Evolutionary conservation across 139 green algal genomes (phyloP), one percentile per base, ranked within the genome.

Genomic region (Auxenochlorella pyrenoidosa): DNA sequence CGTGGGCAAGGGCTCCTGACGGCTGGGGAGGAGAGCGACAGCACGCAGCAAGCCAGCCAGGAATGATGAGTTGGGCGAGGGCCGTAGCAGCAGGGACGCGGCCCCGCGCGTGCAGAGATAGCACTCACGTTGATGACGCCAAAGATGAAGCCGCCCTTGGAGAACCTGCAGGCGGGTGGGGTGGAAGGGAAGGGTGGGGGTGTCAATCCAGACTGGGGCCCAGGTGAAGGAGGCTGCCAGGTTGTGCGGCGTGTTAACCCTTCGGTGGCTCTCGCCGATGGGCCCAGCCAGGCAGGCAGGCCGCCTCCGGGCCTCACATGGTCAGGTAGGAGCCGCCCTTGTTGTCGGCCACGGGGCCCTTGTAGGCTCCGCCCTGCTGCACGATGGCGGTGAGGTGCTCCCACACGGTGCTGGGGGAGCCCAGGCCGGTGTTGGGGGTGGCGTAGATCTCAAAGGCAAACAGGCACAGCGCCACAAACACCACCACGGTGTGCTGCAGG

Each of bases 61-160:
- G 10, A 54, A 6, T 18, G 47, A 10, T 10, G 47, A 54, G 47
- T 6, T 54, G 47, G 47, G 47, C 10, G n/a, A n/a, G n/a, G n/a
- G n/a, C n/a, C n/a, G n/a, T n/a, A 54, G 6, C 47, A 54, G 47
- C 47, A 54, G 47, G 6, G 47, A 6, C 8, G 47, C 47, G 47
- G 47, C 47, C 47, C 8, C 10, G 47, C 47, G 47, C 47, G 10
- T 6, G 47, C 8, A 6, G 47, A 6, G 47, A 6, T 54, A 54
- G n/a, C n/a, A n/a, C 47, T 95, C 86, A 99, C 94, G 93, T 99
- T 99, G 94, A 99, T 99, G 88, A 99, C 95, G 44, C 97, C 97
- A 71, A 99, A 99, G 90, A 99, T 94, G 75, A 99, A 72, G 59
- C 97, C 97, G 26, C 93, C 93, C 79, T 94, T 89, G 73, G 91